A percentile compares a stretch with the other conserved stretches of the same genome.
Evolutionary conservation across 1,284 basidiomycete genomes (phyloP).

Genomic region (Mycena citricolor): DNA sequence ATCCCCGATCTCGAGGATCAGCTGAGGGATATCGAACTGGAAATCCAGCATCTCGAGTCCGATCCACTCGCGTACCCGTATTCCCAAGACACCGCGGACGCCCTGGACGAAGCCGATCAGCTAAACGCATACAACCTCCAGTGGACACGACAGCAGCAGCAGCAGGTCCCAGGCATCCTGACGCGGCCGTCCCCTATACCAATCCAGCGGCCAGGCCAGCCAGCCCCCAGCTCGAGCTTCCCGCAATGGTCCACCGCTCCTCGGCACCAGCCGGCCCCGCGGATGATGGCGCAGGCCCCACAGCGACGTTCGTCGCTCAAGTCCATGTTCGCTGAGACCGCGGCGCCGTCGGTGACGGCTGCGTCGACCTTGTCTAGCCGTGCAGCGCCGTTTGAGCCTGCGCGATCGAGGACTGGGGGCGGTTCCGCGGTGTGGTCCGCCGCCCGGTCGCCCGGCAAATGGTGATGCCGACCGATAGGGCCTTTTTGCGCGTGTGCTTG

Average conservation of each 20-base stretch:
- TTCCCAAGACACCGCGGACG: conserved; percentile 23
- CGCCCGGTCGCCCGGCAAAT: conserved; percentile 3
- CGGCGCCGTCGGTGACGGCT: conserved; percentile 18
- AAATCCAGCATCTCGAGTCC: conserved; percentile 48
- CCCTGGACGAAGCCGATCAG: conserved; percentile 21
- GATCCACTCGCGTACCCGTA: conserved; percentile 30
- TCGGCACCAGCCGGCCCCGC: conserved; percentile 10
- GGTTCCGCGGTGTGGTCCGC: too few relatives aligned
- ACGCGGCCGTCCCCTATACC: conserved; percentile 30
- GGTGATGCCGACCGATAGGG: background rate
- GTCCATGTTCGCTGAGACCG: conserved; percentile 19
- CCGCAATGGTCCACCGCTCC: conserved; percentile 21
- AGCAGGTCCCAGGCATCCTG: conserved; percentile 25
- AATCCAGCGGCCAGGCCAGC: conserved; percentile 33
- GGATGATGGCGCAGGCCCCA: conserved; percentile 8
- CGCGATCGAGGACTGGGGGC: too few relatives aligned
- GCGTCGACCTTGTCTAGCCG: conserved; percentile 49
- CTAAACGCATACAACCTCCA: conserved; percentile 9
- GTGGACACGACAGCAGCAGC: conserved; percentile 14
- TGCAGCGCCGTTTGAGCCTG: conserved; percentile 53
- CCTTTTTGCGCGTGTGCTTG: background rate
- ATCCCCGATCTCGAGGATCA: conserved; percentile 58
- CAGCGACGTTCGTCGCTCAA: conserved; percentile 24
- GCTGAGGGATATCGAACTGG: conserved; percentile 45
- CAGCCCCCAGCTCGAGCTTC: conserved; percentile 1